Conservation (phyloP, 345 rosid genomes). For the Raphanus raphanistrum region DNA sequence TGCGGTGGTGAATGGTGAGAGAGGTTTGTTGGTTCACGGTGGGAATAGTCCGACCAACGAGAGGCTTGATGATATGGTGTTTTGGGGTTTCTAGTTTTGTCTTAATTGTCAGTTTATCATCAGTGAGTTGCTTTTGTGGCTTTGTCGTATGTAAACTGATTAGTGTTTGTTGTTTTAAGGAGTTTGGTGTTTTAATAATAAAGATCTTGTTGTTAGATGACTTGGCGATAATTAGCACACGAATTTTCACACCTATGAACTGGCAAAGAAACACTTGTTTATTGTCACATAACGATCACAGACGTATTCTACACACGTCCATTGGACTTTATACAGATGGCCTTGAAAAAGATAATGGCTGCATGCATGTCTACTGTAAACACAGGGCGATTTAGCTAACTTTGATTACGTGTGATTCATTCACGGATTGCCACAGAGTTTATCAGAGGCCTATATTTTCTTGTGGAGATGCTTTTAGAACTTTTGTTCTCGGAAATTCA, state of each 20-base stretch:
- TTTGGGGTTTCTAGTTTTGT: constrained; percentile 20
- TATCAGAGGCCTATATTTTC: background rate
- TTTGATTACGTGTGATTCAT: background rate
- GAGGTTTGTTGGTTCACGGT: constrained; percentile 37
- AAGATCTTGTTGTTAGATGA: background rate
- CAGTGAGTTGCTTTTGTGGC: background rate
- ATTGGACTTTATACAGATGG: background rate
- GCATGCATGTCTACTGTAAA: background rate
- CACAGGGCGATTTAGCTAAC: background rate
- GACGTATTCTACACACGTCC: background rate
- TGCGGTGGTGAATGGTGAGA: constrained; percentile 30
- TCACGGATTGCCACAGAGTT: background rate
- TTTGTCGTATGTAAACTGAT: constrained; percentile 5
- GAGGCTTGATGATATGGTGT: constrained; percentile 39
- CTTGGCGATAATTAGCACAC: background rate
- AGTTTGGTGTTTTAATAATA: constrained; percentile 17
- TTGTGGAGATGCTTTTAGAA: background rate
- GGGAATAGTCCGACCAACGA: constrained; percentile 39
- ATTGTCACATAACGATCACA: background rate
- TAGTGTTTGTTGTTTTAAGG: background rate
- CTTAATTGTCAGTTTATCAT: constrained; percentile 1
- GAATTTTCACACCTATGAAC: background rate
- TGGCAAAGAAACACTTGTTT: background rate
- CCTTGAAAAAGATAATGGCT: background rate
- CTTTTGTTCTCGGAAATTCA: background rate